Conservation (phyloP, 306 rosid genomes). For the Ammopiptanthus mongolicus region DNA sequence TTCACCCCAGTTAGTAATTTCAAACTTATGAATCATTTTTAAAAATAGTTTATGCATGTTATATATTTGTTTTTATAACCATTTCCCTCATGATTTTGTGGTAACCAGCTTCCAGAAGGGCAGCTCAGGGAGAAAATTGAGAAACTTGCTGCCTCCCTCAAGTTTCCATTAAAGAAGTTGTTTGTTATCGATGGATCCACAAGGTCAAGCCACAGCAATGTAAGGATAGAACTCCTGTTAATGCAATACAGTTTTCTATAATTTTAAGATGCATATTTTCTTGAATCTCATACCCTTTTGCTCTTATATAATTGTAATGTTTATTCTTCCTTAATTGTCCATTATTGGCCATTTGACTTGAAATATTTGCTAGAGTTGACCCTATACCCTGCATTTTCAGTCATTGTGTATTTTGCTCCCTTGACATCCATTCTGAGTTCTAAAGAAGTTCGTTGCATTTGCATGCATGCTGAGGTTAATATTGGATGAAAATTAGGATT, state of each 20-base stretch:
- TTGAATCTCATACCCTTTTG: background rate
- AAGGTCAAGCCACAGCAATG: slow-evolving; percentile 99
- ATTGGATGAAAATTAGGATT: background rate
- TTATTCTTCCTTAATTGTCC: background rate
- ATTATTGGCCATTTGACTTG: background rate
- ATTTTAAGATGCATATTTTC: background rate
- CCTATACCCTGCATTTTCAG: background rate
- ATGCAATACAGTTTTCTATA: background rate
- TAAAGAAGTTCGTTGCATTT: background rate
- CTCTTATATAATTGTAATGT: background rate
- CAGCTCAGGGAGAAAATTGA: slow-evolving; percentile 87
- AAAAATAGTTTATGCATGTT: background rate
- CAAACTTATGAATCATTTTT: background rate
- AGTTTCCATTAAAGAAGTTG: slow-evolving; percentile 87
- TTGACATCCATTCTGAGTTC: background rate
- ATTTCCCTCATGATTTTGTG: slow-evolving; percentile 23
- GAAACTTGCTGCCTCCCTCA: slow-evolving; percentile 84
- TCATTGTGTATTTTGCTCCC: background rate
- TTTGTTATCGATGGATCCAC: slow-evolving; percentile 97
- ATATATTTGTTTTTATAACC: slow-evolving; percentile 8
- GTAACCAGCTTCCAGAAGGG: slow-evolving; percentile 83
- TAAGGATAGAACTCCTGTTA: slow-evolving; percentile 39
- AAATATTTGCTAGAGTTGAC: background rate
- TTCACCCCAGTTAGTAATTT: slow-evolving; percentile 81
- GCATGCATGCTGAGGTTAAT: background rate